phyloP scores from a whole-genome alignment of 306 rosid genomes.

The Abrus precatorius region DNA sequence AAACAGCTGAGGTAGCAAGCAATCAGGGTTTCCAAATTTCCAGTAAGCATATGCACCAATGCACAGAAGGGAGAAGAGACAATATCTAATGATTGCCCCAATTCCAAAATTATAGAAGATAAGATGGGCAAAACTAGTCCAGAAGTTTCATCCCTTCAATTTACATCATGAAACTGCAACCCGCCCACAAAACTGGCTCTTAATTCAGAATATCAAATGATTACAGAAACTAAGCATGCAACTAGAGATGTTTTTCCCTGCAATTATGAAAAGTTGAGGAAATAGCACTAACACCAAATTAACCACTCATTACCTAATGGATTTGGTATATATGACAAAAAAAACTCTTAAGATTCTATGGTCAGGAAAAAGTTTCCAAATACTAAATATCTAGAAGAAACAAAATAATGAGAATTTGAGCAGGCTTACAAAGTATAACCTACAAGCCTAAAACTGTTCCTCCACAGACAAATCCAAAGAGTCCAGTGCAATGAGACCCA shows the following conservation, averaged over 20 bases:
- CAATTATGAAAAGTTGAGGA: conserved; percentile 16
- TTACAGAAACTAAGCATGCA: neutral
- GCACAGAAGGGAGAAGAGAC: neutral
- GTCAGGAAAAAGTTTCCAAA: neutral
- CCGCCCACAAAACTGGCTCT: neutral
- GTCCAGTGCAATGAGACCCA: neutral
- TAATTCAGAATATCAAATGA: conserved; percentile 4
- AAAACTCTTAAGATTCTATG: neutral
- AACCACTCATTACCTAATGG: neutral
- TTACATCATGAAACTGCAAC: conserved; percentile 8
- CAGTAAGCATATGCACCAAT: neutral
- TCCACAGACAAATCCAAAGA: neutral
- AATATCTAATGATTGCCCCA: conserved; percentile 13
- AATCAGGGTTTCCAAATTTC: neutral
- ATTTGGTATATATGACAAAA: neutral
- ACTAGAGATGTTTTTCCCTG: neutral
- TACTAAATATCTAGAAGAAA: conserved; percentile 5
- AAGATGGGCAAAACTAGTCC: conserved; percentile 6
- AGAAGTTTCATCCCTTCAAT: neutral
- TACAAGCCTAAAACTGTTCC: conserved; percentile 6
- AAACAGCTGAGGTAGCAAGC: conserved; percentile 10
- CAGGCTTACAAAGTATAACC: neutral
- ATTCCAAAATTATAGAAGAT: neutral
- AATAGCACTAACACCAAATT: neutral
- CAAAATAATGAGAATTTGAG: neutral